Evolutionary conservation across 345 rosid species (phyloP).

Genomic region (Acer campestre): DNA sequence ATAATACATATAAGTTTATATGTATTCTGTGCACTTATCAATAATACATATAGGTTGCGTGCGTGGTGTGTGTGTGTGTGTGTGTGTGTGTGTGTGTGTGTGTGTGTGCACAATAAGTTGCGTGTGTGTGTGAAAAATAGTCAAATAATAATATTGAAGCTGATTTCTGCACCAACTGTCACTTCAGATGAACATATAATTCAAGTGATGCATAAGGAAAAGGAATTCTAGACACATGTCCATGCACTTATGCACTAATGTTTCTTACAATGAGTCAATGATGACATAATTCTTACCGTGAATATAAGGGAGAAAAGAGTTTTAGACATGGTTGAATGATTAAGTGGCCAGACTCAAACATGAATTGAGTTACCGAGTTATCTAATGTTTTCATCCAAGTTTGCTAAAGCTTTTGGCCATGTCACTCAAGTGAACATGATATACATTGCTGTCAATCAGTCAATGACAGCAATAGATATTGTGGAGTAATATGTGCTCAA

Average conservation of each 20-base stretch:
- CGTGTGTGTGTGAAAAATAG: not conserved
- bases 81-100: too few species aligned
- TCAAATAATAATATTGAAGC: not conserved
- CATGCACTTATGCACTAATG: not conserved
- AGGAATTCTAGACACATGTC: not conserved
- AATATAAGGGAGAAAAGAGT: not conserved
- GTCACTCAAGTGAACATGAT: not conserved
- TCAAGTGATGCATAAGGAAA: not conserved
- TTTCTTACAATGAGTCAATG: not conserved
- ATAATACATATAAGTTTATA: too few species aligned
- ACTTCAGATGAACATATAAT: not conserved
- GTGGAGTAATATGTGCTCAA: not conserved
- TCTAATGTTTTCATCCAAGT: not conserved
- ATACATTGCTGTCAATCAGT: not conserved
- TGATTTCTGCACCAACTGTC: not conserved
- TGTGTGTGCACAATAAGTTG: too few species aligned
- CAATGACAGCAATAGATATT: not conserved
- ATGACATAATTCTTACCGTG: not conserved
- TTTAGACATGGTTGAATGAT: not conserved
- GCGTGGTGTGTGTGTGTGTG: too few species aligned
- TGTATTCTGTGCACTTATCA: too few species aligned
- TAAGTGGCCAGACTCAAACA: not conserved
- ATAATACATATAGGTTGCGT: too few species aligned
- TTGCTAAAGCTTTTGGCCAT: not conserved
- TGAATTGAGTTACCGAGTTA: not conserved